Evolutionary conservation across 257 asterid genomes (phyloP).

Genomic region (Primulina tabacum): DNA sequence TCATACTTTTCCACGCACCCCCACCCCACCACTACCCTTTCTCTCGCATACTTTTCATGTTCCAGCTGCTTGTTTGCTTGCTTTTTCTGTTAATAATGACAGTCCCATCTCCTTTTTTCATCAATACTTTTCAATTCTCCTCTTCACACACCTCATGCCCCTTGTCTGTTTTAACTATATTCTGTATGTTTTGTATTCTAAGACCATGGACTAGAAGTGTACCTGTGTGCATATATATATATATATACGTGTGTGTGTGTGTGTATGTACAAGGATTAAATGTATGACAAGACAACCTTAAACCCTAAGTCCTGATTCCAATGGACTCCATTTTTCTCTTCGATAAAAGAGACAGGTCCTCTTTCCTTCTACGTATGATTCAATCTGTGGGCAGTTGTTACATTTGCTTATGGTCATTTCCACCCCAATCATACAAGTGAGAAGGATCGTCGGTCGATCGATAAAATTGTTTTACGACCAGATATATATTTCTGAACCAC

Average conservation of each 20-base stretch:
- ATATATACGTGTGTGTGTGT: too few relatives aligned
- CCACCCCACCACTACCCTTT: neutral
- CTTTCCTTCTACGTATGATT: conserved; percentile 46
- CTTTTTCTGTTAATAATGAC: too few relatives aligned
- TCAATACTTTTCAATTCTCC: conserved; percentile 37
- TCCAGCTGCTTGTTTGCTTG: too few relatives aligned
- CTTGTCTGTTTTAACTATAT: neutral
- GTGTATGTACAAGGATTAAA: too few relatives aligned
- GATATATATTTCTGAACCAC: neutral
- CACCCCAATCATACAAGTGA: conserved; percentile 56
- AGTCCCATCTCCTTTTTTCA: conserved; percentile 13
- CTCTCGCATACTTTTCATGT: neutral
- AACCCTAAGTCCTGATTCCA: neutral
- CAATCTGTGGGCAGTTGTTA: conserved; percentile 49
- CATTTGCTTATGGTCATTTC: conserved; percentile 67
- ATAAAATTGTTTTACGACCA: neutral
- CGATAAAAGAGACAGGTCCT: conserved; percentile 47
- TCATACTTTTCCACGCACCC: conserved; percentile 35
- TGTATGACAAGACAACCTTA: neutral
- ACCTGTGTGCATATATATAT: too few relatives aligned
- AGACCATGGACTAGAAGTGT: neutral
- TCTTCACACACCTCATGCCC: neutral
- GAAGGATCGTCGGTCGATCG: neutral
- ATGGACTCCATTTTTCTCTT: conserved; percentile 66
- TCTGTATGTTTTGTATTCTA: neutral